A percentile compares a stretch with the other conserved stretches of the same genome.
Evolutionary conservation across 805 yeast genomes (phyloP).

Genomic region (Pichia heedii): DNA sequence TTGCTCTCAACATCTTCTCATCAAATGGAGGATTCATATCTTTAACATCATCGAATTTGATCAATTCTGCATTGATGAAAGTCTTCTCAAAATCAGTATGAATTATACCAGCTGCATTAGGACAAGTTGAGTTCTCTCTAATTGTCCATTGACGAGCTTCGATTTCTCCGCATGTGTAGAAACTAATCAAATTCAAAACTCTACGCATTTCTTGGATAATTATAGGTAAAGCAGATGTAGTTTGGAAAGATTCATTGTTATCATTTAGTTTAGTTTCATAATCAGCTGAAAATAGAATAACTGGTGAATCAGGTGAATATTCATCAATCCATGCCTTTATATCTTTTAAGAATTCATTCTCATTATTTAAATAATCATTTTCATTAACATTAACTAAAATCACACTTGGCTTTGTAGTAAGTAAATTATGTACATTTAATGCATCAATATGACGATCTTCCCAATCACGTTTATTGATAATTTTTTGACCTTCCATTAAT

Average conservation of each 20-base stretch:
- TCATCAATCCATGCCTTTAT: slow-evolving; percentile 88
- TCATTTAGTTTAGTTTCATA: slow-evolving; percentile 21
- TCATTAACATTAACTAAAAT: slow-evolving; percentile 86
- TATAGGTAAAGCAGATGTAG: slow-evolving; percentile 75
- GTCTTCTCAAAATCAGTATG: slow-evolving; percentile 94
- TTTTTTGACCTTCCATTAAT: slow-evolving; percentile 79
- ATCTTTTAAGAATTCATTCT: slow-evolving; percentile 73
- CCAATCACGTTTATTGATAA: slow-evolving; percentile 77
- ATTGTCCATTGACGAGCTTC: slow-evolving; percentile 99
- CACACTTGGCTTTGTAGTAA: slow-evolving; percentile 94
- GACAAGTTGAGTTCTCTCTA: slow-evolving; percentile 85
- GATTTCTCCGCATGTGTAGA: slow-evolving; percentile 92
- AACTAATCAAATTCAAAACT: slow-evolving; percentile 79
- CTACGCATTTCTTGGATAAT: slow-evolving; percentile 82
- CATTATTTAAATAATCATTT: slow-evolving; percentile 77
- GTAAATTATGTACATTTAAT: slow-evolving; percentile 75
- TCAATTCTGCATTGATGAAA: slow-evolving; percentile 88
- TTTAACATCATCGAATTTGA: slow-evolving; percentile 71
- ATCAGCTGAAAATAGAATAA: slow-evolving; percentile 27
- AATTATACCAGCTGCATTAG: slow-evolving; percentile 98
- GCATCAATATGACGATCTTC: slow-evolving; percentile 82
- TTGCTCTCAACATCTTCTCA: slow-evolving; percentile 73
- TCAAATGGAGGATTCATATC: slow-evolving; percentile 55
- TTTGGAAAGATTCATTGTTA: slow-evolving; percentile 25
- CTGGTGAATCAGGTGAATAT: slow-evolving; percentile 66